phyloP scores from a whole-genome alignment of 345 rosid genomes.

The Conringia planisiliqua region DNA sequence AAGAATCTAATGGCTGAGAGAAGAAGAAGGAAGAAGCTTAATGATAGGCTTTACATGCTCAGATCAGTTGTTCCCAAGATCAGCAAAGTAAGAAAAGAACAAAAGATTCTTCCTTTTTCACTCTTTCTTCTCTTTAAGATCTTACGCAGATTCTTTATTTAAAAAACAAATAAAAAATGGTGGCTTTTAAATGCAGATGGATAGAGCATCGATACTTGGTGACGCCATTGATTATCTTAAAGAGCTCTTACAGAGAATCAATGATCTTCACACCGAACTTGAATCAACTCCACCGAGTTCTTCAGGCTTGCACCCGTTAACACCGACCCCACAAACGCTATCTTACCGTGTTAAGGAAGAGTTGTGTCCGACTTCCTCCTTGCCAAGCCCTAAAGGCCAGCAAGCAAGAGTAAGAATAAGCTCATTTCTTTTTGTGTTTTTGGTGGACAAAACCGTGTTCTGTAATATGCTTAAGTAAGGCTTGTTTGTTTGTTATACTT shows the following conservation, averaged over 20 bases:
- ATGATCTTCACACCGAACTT: conserved; percentile 80
- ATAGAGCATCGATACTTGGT: conserved; percentile 93
- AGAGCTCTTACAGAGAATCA: conserved; percentile 94
- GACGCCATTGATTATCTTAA: conserved; percentile 90
- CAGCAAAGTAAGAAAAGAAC: conserved; percentile 62
- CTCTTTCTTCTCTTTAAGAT: neutral
- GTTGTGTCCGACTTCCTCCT: conserved; percentile 62
- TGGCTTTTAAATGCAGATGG: conserved; percentile 56
- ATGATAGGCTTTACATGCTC: conserved; percentile 95
- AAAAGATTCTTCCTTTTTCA: neutral
- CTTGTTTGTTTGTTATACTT: neutral
- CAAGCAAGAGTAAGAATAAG: conserved; percentile 60
- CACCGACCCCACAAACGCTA: conserved; percentile 72
- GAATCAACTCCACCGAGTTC: conserved; percentile 68
- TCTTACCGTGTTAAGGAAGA: conserved; percentile 79
- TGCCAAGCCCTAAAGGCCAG: conserved; percentile 78
- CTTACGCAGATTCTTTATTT: neutral
- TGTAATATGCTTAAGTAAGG: neutral
- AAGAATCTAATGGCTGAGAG: conserved; percentile 97
- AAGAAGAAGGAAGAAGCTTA: conserved; percentile 92
- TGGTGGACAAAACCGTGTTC: neutral
- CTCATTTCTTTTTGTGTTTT: neutral
- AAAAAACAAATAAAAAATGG: no score
- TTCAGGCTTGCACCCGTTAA: conserved; percentile 62
- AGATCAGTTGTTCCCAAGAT: conserved; percentile 97